phyloP scores from a whole-genome alignment of 2,329 filamentous ascomycete species.

The Xylaria sp. region DNA sequence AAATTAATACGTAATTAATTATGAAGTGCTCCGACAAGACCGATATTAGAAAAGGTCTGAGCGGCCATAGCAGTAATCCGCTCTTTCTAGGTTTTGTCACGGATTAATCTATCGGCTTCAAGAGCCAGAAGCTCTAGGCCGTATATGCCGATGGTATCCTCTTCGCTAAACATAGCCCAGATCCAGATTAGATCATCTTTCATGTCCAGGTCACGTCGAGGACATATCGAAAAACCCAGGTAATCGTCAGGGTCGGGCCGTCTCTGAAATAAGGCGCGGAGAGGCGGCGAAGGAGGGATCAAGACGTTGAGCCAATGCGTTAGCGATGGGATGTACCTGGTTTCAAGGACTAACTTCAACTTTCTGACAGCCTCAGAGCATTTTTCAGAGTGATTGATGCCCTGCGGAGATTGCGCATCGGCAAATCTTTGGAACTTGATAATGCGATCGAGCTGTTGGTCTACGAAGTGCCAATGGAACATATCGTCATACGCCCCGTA shows the following conservation, averaged over 20 bases:
- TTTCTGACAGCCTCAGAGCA: background rate
- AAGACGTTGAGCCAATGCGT: background rate
- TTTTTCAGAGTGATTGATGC: background rate
- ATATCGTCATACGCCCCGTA: background rate
- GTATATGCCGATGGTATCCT: background rate
- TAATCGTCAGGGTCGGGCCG: background rate
- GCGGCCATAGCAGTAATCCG: background rate
- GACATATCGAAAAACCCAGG: background rate
- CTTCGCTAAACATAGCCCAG: background rate
- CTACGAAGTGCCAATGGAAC: background rate
- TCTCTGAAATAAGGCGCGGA: background rate
- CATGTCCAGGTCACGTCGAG: background rate
- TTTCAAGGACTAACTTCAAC: background rate
- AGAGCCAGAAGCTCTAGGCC: background rate
- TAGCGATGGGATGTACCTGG: background rate
- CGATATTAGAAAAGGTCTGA: background rate
- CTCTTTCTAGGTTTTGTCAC: background rate
- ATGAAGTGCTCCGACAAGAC: background rate
- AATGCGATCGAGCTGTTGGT: background rate
- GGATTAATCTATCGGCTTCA: background rate
- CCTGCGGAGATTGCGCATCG: background rate
- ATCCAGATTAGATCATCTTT: slow-evolving; percentile 2
- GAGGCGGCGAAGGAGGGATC: background rate
- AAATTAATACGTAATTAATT: slow-evolving; percentile 1
- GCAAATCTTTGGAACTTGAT: background rate